Evolutionary conservation across 768 basidiomycete genomes (phyloP).

Genomic region (Pholiota conissans): DNA sequence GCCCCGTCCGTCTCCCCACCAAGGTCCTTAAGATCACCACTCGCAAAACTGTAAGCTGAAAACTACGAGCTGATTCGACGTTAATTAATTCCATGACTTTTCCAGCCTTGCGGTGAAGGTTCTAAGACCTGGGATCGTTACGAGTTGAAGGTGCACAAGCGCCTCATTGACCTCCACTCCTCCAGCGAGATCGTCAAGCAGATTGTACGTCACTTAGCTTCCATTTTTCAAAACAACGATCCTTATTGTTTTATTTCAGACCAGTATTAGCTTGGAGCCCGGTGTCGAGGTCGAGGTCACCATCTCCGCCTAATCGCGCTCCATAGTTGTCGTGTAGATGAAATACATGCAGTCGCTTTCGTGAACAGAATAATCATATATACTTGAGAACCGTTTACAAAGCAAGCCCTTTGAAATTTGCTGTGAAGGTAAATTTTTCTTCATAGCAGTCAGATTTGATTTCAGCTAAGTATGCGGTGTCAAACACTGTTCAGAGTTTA

Average conservation of each 20-base stretch:
- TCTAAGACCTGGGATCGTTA: slow-evolving; percentile 99
- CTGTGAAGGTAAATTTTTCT: not conserved
- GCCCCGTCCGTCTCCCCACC: slow-evolving; percentile 97
- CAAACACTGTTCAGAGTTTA: too few species aligned
- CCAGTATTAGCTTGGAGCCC: slow-evolving; percentile 97
- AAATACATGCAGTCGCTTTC: not conserved
- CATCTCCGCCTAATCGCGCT: slow-evolving; percentile 64
- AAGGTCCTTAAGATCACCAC: slow-evolving; percentile 99
- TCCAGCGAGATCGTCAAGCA: slow-evolving; percentile 99
- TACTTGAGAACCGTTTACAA: too few species aligned
- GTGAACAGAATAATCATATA: not conserved
- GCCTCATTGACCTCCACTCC: slow-evolving; percentile 97
- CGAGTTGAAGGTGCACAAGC: slow-evolving; percentile 99
- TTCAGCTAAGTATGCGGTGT: not conserved
- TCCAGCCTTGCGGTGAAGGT: slow-evolving; percentile 99
- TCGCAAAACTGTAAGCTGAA: slow-evolving; percentile 85
- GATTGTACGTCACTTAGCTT: slow-evolving; percentile 67
- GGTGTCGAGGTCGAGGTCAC: slow-evolving; percentile 99
- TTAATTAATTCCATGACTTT: slow-evolving; percentile 5
- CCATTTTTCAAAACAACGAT: not conserved
- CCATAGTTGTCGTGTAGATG: slow-evolving; percentile 1
- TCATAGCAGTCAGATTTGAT: not conserved
- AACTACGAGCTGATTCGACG: not conserved
- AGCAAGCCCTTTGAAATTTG: too few species aligned
- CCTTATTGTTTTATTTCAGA: slow-evolving; percentile 47